Conservation (phyloP, 192 early-diverging fungal species). For the Entomortierella lignicola region DNA sequence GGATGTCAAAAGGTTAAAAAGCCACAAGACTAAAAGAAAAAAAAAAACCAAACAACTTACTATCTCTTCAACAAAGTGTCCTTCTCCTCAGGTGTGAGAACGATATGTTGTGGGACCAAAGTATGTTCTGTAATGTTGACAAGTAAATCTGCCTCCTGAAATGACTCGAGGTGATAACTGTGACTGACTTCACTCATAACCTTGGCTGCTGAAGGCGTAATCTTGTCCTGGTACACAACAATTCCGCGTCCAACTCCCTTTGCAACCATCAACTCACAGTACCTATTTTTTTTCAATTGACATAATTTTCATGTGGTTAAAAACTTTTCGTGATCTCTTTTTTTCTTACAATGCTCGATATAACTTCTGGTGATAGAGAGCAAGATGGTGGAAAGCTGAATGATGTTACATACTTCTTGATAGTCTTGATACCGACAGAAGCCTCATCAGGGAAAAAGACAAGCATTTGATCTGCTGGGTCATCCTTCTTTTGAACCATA, state of each 20-base stretch:
- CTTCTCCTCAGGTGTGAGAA: slow-evolving; percentile 90
- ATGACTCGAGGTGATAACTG: slow-evolving; percentile 78
- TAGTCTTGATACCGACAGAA: slow-evolving; percentile 90
- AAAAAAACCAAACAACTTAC: slow-evolving; percentile 63
- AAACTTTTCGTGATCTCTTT: too few species aligned
- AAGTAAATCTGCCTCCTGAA: slow-evolving; percentile 91
- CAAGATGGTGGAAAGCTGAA: background rate
- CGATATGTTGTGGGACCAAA: slow-evolving; percentile 94
- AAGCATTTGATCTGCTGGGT: slow-evolving; percentile 85
- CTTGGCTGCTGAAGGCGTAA: slow-evolving; percentile 90
- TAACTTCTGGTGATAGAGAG: too few species aligned
- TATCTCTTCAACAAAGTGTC: slow-evolving; percentile 90
- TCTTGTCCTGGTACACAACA: slow-evolving; percentile 84
- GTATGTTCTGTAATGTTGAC: slow-evolving; percentile 98
- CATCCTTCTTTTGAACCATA: slow-evolving; percentile 83
- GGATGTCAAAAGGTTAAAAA: too few species aligned
- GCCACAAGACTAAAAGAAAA: background rate
- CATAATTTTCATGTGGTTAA: too few species aligned
- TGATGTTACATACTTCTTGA: slow-evolving; percentile 76
- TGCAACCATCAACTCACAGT: slow-evolving; percentile 83
- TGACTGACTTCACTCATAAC: slow-evolving; percentile 59
- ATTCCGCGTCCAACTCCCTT: slow-evolving; percentile 87
- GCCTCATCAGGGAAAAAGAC: slow-evolving; percentile 93
- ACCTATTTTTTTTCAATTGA: slow-evolving; percentile 38
- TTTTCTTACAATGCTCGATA: too few species aligned